A percentile compares a stretch with the other conserved stretches of the same genome.
Evolutionary conservation across 352 stramenopile genomes (phyloP).

Genomic region (Thalassiosira pacifica): DNA sequence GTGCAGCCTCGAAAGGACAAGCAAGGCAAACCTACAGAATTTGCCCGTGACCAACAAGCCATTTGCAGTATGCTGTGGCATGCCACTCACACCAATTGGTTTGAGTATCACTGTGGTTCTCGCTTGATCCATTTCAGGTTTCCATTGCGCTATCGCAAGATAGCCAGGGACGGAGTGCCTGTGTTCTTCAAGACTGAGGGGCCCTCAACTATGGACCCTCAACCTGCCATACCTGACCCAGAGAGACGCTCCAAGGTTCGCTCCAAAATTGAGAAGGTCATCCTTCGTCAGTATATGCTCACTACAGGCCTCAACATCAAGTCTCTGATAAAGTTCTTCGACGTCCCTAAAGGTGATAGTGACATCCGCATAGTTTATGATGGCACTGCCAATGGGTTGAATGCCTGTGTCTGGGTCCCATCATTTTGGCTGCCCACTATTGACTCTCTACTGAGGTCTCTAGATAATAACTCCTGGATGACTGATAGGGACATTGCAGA

Average conservation of each 20-base stretch:
- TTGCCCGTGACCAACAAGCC: constrained; percentile 1
- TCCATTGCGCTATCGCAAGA: constrained; percentile 31
- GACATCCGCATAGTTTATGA: constrained; percentile 48
- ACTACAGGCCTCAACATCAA: background rate
- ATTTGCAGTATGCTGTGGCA: constrained; percentile 26
- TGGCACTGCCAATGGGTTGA: constrained; percentile 21
- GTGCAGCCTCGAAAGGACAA: background rate
- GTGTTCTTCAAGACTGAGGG: constrained; percentile 37
- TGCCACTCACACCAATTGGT: constrained; percentile 27
- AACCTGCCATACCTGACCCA: constrained; percentile 5
- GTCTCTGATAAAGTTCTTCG: constrained; percentile 59
- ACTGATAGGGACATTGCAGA: constrained; percentile 65
- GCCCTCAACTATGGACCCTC: background rate
- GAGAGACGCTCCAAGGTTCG: background rate
- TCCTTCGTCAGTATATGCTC: constrained; percentile 35
- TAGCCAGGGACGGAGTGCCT: constrained; percentile 51
- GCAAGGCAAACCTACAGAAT: background rate
- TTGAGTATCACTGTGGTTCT: constrained; percentile 42
- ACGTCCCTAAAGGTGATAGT: constrained; percentile 28
- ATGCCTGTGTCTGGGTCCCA: constrained; percentile 34
- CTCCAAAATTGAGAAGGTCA: constrained; percentile 39
- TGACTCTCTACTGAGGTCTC: constrained; percentile 29
- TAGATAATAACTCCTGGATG: constrained; percentile 41
- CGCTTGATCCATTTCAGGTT: constrained; percentile 35
- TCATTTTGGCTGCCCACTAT: constrained; percentile 33